These are phyloP conservation scores for Litchi chinensis DNA, from an alignment of 345 rosid genomes.

Conservation along the genomic window DNA sequence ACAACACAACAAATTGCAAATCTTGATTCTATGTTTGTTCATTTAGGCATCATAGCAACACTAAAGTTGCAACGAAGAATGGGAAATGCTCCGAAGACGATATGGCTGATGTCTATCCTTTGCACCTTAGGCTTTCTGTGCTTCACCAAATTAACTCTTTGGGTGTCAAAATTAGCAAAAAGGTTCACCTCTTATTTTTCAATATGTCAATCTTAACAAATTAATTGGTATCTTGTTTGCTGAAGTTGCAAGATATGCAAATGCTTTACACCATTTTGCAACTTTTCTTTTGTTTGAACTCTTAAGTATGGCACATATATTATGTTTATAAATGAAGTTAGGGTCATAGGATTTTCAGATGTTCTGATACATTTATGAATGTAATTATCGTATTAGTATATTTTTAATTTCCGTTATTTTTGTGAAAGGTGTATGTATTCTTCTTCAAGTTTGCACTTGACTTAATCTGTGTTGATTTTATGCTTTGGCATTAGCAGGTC, in stretches of 20 bases:
- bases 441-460: constrained; percentile 11
- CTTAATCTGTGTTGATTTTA: constrained; percentile 5
- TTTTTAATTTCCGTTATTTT: constrained; percentile 8
- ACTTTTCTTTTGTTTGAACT: neutral
- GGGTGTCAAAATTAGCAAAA: constrained; percentile 90
- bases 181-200: constrained; percentile 37
- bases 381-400: neutral
- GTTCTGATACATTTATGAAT: constrained; percentile 5
- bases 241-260: neutral
- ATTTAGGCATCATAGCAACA: constrained; percentile 69
- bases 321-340: neutral
- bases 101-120: constrained; percentile 91
- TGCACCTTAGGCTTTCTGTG: constrained; percentile 81
- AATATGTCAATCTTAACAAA: too few species aligned
- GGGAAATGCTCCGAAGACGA: constrained; percentile 84
- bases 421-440: constrained; percentile 2
- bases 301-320: neutral
- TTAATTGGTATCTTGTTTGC: neutral
- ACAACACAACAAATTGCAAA: too few species aligned
- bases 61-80: constrained; percentile 65
- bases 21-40: constrained; percentile 9
- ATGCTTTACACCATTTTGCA: neutral
- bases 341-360: constrained; percentile 5
- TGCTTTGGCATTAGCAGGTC: constrained; percentile 5
- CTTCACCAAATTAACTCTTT: constrained; percentile 61